phyloP scores from a whole-genome alignment of 164 flowering plant species.

The Liriodendron chinense region DNA sequence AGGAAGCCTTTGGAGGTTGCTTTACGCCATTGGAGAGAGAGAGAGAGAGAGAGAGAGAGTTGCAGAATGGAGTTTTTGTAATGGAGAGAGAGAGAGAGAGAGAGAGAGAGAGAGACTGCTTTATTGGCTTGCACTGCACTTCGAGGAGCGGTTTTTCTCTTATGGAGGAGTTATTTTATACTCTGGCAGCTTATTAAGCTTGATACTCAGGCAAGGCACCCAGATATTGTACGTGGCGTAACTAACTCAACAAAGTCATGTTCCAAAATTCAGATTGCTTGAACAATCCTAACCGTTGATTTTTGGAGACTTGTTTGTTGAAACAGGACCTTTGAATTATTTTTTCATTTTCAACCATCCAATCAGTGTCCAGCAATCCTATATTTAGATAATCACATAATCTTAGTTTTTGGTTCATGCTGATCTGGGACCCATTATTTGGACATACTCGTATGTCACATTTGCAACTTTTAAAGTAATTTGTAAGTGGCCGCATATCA shows the following conservation, averaged over 20 bases:
- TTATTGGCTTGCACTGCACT: neutral
- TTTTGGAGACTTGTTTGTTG: too few species aligned
- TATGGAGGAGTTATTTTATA: neutral
- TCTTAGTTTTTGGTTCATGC: too few species aligned
- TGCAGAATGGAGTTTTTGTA: slow-evolving; percentile 13
- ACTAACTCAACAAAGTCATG: neutral
- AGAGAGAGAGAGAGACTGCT: neutral
- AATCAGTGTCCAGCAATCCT: too few species aligned
- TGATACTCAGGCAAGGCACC: neutral
- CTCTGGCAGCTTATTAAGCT: neutral
- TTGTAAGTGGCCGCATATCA: too few species aligned
- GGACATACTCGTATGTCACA: too few species aligned
- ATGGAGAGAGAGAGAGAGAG: neutral
- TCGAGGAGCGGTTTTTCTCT: too few species aligned
- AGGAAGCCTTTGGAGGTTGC: slow-evolving; percentile 40
- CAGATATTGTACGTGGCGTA: neutral
- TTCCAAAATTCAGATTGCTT: neutral
- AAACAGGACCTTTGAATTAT: too few species aligned
- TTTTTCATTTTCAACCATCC: too few species aligned
- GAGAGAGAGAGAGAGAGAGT: slow-evolving; percentile 6
- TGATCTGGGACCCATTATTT: too few species aligned
- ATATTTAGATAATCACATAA: too few species aligned
- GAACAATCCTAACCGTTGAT: neutral
- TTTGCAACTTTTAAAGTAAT: too few species aligned
- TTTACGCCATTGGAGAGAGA: slow-evolving; percentile 42